These are phyloP conservation scores for Starmerella cellae DNA, from an alignment of 805 yeast genomes.

Conservation along the genomic window DNA sequence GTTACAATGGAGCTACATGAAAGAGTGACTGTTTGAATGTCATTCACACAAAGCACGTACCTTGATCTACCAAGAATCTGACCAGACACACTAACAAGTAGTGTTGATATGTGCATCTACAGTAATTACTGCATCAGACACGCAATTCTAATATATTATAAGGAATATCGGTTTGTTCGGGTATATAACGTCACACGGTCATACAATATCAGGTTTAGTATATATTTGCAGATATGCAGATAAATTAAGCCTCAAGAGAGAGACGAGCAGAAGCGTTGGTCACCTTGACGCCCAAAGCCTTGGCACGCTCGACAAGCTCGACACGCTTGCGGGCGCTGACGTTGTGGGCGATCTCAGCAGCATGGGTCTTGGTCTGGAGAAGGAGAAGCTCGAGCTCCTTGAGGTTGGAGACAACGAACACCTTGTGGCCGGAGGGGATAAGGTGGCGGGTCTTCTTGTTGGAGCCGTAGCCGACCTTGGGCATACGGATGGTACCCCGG, in stretches of 20 bases:
- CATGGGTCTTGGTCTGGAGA: constrained; percentile 95
- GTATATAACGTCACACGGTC: too few species aligned
- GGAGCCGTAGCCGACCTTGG: constrained; percentile 99
- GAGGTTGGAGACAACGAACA: constrained; percentile 81
- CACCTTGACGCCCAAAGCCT: constrained; percentile 95
- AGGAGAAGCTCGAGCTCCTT: constrained; percentile 89
- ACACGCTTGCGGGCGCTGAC: constrained; percentile 98
- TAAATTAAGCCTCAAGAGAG: constrained; percentile 81
- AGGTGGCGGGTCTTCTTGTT: constrained; percentile 96
- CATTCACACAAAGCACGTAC: too few species aligned
- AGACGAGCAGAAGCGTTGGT: constrained; percentile 99
- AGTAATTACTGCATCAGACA: too few species aligned
- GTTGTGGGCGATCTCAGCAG: constrained; percentile 99
- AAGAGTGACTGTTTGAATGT: too few species aligned
- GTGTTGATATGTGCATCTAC: too few species aligned
- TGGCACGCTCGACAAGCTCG: constrained; percentile 89
- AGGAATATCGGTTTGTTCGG: too few species aligned
- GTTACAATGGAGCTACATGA: too few species aligned
- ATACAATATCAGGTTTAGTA: not conserved
- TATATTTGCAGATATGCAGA: constrained; percentile 3
- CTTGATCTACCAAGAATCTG: too few species aligned
- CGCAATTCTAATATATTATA: too few species aligned
- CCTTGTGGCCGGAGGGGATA: constrained; percentile 96
- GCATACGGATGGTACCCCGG: constrained; percentile 98
- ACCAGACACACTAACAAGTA: too few species aligned